Conservation (phyloP, 2,329 filamentous ascomycete species). For the Trichoderma sp. region DNA sequence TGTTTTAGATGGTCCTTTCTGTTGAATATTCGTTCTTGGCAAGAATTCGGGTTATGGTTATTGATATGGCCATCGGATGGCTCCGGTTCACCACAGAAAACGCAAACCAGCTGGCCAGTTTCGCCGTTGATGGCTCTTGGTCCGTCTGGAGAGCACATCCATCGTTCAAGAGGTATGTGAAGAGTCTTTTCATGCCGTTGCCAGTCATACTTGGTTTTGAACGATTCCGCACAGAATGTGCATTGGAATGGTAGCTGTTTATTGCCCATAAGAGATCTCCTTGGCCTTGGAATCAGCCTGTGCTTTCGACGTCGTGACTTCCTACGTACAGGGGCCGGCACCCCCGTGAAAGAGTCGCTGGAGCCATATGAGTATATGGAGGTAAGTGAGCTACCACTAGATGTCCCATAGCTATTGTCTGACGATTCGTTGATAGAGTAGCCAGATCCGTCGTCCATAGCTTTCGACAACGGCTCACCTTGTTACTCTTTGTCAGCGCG, state of each 20-base stretch:
- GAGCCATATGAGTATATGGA: not conserved
- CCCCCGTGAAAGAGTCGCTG: not conserved
- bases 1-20: not conserved
- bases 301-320: not conserved
- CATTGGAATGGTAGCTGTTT: slow-evolving; percentile 39
- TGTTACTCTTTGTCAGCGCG: not conserved
- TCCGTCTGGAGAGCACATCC: slow-evolving; percentile 46
- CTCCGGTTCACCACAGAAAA: not conserved
- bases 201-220: slow-evolving; percentile 50
- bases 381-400: not conserved
- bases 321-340: not conserved
- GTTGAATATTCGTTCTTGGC: not conserved
- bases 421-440: not conserved
- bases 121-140: slow-evolving; percentile 23
- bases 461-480: not conserved
- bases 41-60: not conserved
- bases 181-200: slow-evolving; percentile 53
- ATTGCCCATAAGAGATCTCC: not conserved
- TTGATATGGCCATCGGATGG: not conserved
- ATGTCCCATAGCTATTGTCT: not conserved
- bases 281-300: not conserved
- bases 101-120: not conserved
- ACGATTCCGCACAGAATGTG: slow-evolving; percentile 50
- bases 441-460: not conserved
- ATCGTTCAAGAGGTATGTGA: slow-evolving; percentile 50